phyloP scores from a whole-genome alignment of 202 grass and related monocot species.

The Panicum hallii region DNA sequence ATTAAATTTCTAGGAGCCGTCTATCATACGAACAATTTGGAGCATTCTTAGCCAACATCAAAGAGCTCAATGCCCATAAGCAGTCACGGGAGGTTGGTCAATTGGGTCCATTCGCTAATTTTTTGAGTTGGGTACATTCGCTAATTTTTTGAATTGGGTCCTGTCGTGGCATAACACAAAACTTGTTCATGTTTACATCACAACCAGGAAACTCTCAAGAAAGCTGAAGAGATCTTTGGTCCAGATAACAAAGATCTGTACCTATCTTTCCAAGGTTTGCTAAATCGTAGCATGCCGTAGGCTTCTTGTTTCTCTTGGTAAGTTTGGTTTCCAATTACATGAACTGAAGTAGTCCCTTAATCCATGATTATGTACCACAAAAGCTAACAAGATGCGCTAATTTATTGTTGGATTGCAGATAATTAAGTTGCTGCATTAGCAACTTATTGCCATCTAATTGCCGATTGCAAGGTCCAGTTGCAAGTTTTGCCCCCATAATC shows the following conservation, averaged over 20 bases:
- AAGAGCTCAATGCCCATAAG: slow-evolving; percentile 93
- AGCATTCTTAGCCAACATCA: slow-evolving; percentile 93
- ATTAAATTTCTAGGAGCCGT: slow-evolving; percentile 71
- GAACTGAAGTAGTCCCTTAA: background rate
- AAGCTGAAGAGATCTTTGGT: slow-evolving; percentile 97
- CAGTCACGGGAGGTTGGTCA: slow-evolving; percentile 83
- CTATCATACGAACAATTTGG: slow-evolving; percentile 99
- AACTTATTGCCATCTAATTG: slow-evolving; percentile 41
- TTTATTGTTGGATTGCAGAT: slow-evolving; percentile 45
- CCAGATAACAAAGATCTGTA: slow-evolving; percentile 86
- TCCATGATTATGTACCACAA: background rate
- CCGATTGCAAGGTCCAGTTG: background rate
- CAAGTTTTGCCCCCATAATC: slow-evolving; percentile 32
- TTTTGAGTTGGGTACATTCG: background rate
- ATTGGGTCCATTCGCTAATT: slow-evolving; percentile 4
- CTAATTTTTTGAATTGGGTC: slow-evolving; percentile 6
- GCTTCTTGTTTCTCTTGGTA: slow-evolving; percentile 28
- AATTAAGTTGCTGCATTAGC: slow-evolving; percentile 21
- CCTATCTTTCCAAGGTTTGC: slow-evolving; percentile 85
- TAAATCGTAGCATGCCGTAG: slow-evolving; percentile 74
- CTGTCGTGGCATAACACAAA: background rate
- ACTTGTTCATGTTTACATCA: slow-evolving; percentile 25
- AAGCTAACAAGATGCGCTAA: background rate
- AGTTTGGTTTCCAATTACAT: background rate
- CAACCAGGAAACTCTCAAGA: slow-evolving; percentile 89